Conservation (phyloP, 2,329 filamentous ascomycete species). For the Fusarium nurragi region DNA sequence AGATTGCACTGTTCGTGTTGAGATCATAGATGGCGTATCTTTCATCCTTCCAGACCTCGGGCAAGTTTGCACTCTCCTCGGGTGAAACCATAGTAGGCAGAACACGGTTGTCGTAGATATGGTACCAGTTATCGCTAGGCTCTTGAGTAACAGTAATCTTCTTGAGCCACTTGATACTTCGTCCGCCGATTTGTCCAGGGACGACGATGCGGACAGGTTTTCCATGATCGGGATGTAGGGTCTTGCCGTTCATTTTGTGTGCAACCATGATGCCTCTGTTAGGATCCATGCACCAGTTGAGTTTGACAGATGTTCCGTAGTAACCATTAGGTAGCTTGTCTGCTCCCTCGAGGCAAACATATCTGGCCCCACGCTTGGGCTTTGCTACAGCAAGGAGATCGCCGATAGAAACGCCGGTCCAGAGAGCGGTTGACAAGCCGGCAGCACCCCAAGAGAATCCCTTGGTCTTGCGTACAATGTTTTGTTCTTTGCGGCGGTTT, state of each 20-base stretch:
- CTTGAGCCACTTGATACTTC: slow-evolving; percentile 94
- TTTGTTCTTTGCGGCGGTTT: slow-evolving; percentile 92
- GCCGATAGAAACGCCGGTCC: slow-evolving; percentile 81
- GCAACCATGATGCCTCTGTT: slow-evolving; percentile 87
- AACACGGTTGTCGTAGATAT: slow-evolving; percentile 92
- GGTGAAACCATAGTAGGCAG: slow-evolving; percentile 87
- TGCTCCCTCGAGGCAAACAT: slow-evolving; percentile 91
- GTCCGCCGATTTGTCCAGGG: slow-evolving; percentile 89
- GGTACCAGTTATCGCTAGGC: slow-evolving; percentile 94
- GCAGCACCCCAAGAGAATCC: slow-evolving; percentile 95
- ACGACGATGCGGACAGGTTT: slow-evolving; percentile 84
- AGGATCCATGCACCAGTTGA: slow-evolving; percentile 87
- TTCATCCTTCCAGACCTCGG: slow-evolving; percentile 86
- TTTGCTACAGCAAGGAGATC: slow-evolving; percentile 75
- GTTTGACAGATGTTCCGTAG: slow-evolving; percentile 87
- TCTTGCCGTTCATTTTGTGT: slow-evolving; percentile 89
- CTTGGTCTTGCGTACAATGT: slow-evolving; percentile 87
- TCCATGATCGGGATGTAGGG: slow-evolving; percentile 83
- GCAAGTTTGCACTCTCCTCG: slow-evolving; percentile 78
- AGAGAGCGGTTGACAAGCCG: slow-evolving; percentile 86
- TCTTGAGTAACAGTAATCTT: slow-evolving; percentile 78
- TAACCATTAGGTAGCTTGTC: slow-evolving; percentile 88
- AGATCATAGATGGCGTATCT: slow-evolving; percentile 93
- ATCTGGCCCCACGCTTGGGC: slow-evolving; percentile 76
- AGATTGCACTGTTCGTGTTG: slow-evolving; percentile 85